Base-by-base conservation (phyloP, 192 early-diverging fungal genomes). In the Obelidium mucronatum region DNA sequence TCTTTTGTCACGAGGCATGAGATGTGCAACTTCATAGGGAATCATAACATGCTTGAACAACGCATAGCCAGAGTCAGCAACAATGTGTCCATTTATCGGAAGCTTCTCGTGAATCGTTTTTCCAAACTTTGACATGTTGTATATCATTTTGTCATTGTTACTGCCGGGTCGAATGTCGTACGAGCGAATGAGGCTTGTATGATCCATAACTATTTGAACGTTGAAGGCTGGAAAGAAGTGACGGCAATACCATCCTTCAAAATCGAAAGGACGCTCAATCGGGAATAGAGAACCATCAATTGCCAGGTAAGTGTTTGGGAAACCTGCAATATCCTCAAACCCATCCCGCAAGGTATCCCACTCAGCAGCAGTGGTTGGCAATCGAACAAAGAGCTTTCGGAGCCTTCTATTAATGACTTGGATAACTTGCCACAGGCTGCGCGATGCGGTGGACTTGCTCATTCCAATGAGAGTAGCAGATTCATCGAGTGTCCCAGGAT, bases 161-260 rank as follows among this genome's bases (percentile, higher is more conserved):
- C 1, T 34, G 1, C 68, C 68, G 15, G 68, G 68, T 34, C 44
- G 2, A 34, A 70, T 70, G 3, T 37, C 5, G 6, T 30, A 70
- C 22, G 17, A n/a, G 1, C 68, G 52, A 54, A 70, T 70, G 1
- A 33, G 15, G n/a, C 19, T 1, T 22, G 17, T 44, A 1, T n/a
- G n/a, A n/a, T n/a, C n/a, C n/a, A n/a, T n/a, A n/a, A n/a, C n/a
- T n/a, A n/a, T n/a, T n/a, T n/a, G n/a, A n/a, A n/a, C n/a, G n/a
- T n/a, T n/a, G n/a, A n/a, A n/a, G n/a, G n/a, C n/a, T n/a, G n/a
- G n/a, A n/a, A n/a, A n/a, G n/a, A n/a, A n/a, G n/a, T n/a, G n/a
- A n/a, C n/a, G n/a, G n/a, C n/a, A n/a, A n/a, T 54, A 70, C 48
- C 4, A 70, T 56, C 68, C 68, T 2, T 70, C 68, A 55, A 48